Base-by-base conservation (phyloP, 1,284 basidiomycete genomes). In the Sporisorium scitamineum region DNA sequence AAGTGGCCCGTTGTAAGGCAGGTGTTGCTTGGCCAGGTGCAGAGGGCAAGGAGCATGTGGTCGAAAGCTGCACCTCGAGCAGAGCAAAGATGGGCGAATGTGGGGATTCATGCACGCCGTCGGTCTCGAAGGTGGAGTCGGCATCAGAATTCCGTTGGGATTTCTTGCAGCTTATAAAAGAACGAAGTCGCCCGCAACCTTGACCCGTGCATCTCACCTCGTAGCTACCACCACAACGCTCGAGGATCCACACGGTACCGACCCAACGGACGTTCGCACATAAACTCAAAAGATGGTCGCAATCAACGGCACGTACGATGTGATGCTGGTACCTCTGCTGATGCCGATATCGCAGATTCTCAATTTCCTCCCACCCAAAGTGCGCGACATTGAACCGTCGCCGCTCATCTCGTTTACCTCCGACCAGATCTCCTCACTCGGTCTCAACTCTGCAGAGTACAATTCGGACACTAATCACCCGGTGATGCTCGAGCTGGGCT, bases 301-400 rank as follows among this genome's bases (percentile, higher is more conserved):
- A 8, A 77, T 77, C 54, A 70, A 56, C 47, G 75, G 75, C 37
- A 73, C 70, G 13, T 77, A 77, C 61, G 75, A 77, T 63, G 63
- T 73, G 45, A 61, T 77, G 67, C 61, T 77, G 53, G 63, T 77
- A 16, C 70, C 70, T 2, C 42, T 68, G 41, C 54, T 73, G 22
- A 63, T 77, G 61, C 75, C 75, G 7, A 57, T 70, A 11, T 22
- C 70, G 24, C 54, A 70, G 61, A 56, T 77, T 42, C 63, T 70
- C 61, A 66, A 77, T 50, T 64, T 72, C 3, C 57, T 77, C n/a
- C 75, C 75, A n/a, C 63, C 70, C 10, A 54, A 66, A 13, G 54
- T 76, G 16, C 68, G 69, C 54, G 22, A 53, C 27, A 71, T 76
- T 24, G 54, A 65, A 7, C 73, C 70, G 5, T 72, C 74, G 53